Evolutionary conservation across 163 green algal species (phyloP).

Genomic region (Coccomyxa subellipsoidea): DNA sequence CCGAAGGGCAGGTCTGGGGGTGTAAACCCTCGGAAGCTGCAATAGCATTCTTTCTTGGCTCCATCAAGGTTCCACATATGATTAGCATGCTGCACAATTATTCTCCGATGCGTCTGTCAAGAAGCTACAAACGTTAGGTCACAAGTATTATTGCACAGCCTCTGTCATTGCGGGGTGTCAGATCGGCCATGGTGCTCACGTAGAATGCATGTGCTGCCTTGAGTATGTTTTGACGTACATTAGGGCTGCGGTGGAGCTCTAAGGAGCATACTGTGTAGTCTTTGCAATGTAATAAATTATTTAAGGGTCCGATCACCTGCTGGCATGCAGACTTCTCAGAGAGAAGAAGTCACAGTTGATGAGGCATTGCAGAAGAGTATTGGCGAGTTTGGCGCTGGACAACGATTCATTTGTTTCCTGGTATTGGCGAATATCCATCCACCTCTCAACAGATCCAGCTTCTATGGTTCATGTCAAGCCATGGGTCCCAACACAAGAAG

Average conservation of each 20-base stretch:
- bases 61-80: no score
- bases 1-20: no score
- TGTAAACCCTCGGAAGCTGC: no score
- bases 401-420: slow-evolving; percentile 27
- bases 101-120: no score
- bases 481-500: neutral
- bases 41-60: no score
- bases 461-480: neutral
- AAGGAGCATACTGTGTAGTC: neutral
- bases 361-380: slow-evolving; percentile 27
- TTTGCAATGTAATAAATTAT: neutral
- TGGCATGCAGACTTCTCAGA: neutral
- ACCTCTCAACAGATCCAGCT: neutral
- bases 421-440: slow-evolving; percentile 8
- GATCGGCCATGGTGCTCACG: neutral
- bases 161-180: neutral
- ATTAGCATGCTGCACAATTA: no score
- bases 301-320: neutral
- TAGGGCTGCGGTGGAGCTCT: neutral
- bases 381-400: slow-evolving; percentile 38
- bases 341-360: slow-evolving; percentile 29
- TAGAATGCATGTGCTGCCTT: neutral
- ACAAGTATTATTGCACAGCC: neutral
- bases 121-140: neutral
- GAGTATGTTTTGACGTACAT: neutral